Conservation (phyloP, 108 stramenopile genomes). For the Mediolabrus comicus region DNA sequence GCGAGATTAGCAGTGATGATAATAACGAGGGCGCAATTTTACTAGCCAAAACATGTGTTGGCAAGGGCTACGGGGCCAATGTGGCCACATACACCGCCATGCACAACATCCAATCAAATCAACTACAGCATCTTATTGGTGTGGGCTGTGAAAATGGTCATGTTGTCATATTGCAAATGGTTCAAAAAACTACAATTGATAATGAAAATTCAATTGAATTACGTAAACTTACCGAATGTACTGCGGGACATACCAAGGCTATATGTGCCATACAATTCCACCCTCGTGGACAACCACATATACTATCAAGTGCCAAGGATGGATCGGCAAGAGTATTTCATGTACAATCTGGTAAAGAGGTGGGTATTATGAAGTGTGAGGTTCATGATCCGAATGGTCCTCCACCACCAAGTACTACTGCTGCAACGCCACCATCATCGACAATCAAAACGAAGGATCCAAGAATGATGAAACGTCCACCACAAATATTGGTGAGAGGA, state of each 20-base stretch:
- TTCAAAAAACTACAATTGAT: neutral
- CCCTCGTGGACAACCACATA: slow-evolving; percentile 33
- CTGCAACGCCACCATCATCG: neutral
- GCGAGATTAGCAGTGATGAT: neutral
- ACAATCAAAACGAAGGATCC: slow-evolving; percentile 30
- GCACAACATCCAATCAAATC: slow-evolving; percentile 14
- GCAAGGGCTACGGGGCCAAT: slow-evolving; percentile 33
- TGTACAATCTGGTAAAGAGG: slow-evolving; percentile 3
- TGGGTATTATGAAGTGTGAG: slow-evolving; percentile 33
- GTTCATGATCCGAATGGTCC: slow-evolving; percentile 59
- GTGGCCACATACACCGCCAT: slow-evolving; percentile 26
- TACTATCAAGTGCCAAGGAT: slow-evolving; percentile 78
- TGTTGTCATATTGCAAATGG: slow-evolving; percentile 50
- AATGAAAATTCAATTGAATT: neutral
- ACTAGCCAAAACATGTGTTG: slow-evolving; percentile 31
- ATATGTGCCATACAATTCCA: slow-evolving; percentile 66
- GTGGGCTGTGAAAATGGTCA: slow-evolving; percentile 82
- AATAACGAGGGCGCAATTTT: slow-evolving; percentile 16
- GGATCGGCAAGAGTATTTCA: slow-evolving; percentile 79
- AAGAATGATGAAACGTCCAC: slow-evolving; percentile 51
- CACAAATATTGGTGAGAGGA: slow-evolving; percentile 74
- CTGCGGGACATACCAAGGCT: slow-evolving; percentile 74
- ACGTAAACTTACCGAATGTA: slow-evolving; percentile 27
- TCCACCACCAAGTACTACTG: slow-evolving; percentile 19
- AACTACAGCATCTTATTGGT: slow-evolving; percentile 56